Conservation (phyloP, 345 rosid genomes). For the Salix dunnii region DNA sequence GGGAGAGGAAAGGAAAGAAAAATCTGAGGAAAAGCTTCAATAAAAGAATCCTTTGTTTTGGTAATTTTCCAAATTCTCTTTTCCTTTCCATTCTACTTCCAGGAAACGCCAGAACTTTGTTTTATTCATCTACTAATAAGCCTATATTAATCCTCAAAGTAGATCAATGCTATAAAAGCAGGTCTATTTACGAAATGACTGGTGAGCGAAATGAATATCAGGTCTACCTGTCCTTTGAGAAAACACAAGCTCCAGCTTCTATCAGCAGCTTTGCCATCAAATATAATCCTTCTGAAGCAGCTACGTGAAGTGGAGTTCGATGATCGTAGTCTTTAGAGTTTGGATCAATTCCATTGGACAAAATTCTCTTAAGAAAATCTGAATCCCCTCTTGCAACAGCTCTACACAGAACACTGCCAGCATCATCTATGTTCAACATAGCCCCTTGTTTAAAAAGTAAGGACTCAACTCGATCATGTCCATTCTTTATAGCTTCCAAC, state of each 20-base stretch:
- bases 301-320: slow-evolving; percentile 87
- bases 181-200: not conserved
- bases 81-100: not conserved
- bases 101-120: not conserved
- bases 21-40: not conserved
- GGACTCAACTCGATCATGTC: slow-evolving; percentile 57
- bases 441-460: slow-evolving; percentile 71
- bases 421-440: slow-evolving; percentile 55
- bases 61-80: not conserved
- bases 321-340: slow-evolving; percentile 84
- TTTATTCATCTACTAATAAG: not conserved
- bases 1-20: not conserved
- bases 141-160: not conserved
- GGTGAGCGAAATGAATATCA: not conserved
- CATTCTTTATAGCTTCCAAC: slow-evolving; percentile 79
- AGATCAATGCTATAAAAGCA: not conserved
- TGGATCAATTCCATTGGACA: slow-evolving; percentile 70
- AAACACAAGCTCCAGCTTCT: slow-evolving; percentile 79
- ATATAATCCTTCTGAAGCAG: slow-evolving; percentile 81
- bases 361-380: slow-evolving; percentile 65
- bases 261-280: slow-evolving; percentile 70
- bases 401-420: slow-evolving; percentile 71
- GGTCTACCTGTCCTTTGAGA: slow-evolving; percentile 71
- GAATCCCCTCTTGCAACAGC: slow-evolving; percentile 70
- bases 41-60: not conserved